Evolutionary conservation across 192 early-diverging fungal species (phyloP).

Genomic region (Podila minutissima): DNA sequence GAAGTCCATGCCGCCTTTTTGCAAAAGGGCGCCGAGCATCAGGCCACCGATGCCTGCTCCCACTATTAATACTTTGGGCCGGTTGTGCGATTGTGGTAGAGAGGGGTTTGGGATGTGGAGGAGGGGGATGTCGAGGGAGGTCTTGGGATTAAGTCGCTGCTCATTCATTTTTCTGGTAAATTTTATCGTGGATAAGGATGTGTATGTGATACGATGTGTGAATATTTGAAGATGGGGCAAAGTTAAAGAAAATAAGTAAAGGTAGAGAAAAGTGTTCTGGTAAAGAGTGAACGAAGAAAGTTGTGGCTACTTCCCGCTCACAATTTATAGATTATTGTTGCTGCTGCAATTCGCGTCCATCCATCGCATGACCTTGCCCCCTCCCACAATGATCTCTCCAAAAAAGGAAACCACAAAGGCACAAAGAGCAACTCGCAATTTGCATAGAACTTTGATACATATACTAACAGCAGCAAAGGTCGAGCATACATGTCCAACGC

Average conservation of each 20-base stretch:
- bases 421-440: neutral
- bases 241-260: too few species aligned
- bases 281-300: too few species aligned
- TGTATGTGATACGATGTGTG: too few species aligned
- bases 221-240: too few species aligned
- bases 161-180: too few species aligned
- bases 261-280: too few species aligned
- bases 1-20: neutral
- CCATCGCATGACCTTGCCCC: too few species aligned
- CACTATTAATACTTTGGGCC: neutral
- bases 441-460: neutral
- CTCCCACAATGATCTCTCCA: too few species aligned
- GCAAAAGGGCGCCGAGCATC: slow-evolving; percentile 4
- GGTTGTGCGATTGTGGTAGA: neutral
- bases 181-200: too few species aligned
- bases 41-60: slow-evolving; percentile 7
- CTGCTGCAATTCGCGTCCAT: too few species aligned
- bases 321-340: too few species aligned
- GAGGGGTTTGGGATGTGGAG: neutral
- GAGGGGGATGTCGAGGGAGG: neutral
- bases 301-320: too few species aligned
- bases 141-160: neutral
- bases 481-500: neutral
- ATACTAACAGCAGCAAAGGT: neutral
- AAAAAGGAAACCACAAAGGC: neutral